phyloP scores from a whole-genome alignment of 2,329 filamentous ascomycete genomes.

The Pseudogymnoascus sp. region DNA sequence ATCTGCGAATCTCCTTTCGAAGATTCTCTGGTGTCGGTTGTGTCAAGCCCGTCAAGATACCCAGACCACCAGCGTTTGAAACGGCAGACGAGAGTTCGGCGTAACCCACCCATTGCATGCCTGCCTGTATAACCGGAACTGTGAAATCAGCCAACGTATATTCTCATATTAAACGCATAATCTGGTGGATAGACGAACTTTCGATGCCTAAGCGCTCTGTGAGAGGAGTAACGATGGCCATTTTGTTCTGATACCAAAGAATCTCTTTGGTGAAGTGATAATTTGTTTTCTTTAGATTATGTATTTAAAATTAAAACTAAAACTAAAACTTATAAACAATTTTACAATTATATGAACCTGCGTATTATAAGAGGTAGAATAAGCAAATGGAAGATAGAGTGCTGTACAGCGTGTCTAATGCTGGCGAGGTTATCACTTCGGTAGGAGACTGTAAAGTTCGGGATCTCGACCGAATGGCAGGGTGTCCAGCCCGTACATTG shows the following conservation, averaged over 20 bases:
- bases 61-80: constrained; percentile 86
- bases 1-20: constrained; percentile 79
- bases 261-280: too few species aligned
- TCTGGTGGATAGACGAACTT: constrained; percentile 25
- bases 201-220: constrained; percentile 51
- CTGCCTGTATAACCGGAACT: constrained; percentile 74
- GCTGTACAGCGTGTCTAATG: not conserved
- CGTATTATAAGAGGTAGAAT: not conserved
- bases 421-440: not conserved
- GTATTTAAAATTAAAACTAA: not conserved
- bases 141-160: constrained; percentile 12
- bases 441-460: not conserved
- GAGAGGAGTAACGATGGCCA: constrained; percentile 59
- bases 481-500: not conserved
- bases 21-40: constrained; percentile 83
- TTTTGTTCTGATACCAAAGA: constrained; percentile 23
- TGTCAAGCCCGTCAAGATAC: constrained; percentile 89
- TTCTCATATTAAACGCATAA: not conserved
- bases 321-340: not conserved
- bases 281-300: not conserved
- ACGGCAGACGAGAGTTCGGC: constrained; percentile 84
- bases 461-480: not conserved
- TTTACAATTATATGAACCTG: not conserved
- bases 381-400: not conserved
- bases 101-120: constrained; percentile 76